These are phyloP conservation scores for Erodium maritimum DNA, from an alignment of 345 rosid species.

Conservation along the genomic window DNA sequence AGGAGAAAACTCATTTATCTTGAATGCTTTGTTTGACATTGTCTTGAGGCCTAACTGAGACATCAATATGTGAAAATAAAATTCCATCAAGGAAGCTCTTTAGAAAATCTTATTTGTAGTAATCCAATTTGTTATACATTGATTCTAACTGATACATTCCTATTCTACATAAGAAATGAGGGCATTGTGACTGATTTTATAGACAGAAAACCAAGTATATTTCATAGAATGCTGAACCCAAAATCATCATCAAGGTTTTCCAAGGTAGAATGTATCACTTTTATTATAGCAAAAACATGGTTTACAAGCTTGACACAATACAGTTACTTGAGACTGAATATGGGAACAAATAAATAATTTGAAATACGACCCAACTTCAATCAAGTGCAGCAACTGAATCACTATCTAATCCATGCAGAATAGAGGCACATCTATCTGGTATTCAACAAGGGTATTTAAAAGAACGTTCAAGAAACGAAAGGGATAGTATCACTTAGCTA, in stretches of 20 bases:
- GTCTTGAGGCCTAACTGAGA: conserved; percentile 4
- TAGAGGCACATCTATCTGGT: not conserved
- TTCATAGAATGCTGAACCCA: not conserved
- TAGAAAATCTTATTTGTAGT: not conserved
- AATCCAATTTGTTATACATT: not conserved
- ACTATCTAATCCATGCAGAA: conserved; percentile 7
- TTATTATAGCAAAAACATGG: not conserved
- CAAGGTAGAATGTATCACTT: not conserved
- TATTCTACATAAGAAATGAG: too few relatives aligned
- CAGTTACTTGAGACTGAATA: not conserved
- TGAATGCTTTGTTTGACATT: conserved; percentile 18
- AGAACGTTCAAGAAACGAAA: not conserved
- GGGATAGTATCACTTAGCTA: not conserved
- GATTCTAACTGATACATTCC: too few relatives aligned
- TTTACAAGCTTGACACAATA: not conserved
- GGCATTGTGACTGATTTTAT: not conserved
- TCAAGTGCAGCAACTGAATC: not conserved
- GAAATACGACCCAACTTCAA: not conserved
- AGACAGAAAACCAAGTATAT: not conserved
- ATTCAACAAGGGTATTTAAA: conserved; percentile 2
- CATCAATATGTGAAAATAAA: conserved; percentile 8
- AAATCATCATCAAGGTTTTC: too few relatives aligned
- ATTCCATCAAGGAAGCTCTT: conserved; percentile 2
- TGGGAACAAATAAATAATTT: not conserved
- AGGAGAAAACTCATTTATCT: conserved; percentile 8